Evolutionary conservation across 495 filamentous ascomycete species (phyloP).

Genomic region (Penicillium maclennaniae): DNA sequence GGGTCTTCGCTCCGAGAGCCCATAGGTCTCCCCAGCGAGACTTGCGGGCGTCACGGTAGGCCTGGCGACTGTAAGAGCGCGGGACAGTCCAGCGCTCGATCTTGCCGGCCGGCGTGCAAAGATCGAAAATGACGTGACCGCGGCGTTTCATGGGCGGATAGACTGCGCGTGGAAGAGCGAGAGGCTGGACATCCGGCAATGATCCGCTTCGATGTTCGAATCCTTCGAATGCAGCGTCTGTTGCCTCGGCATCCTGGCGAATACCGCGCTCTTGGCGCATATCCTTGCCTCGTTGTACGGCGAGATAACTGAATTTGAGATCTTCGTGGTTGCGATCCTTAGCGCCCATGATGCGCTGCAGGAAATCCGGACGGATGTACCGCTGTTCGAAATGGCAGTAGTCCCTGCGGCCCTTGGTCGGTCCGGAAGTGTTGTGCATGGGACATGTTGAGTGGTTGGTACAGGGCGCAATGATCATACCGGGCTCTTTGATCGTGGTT

Average conservation of each 20-base stretch:
- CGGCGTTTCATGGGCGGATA: slow-evolving; percentile 78
- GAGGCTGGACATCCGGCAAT: slow-evolving; percentile 43
- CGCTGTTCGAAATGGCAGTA: slow-evolving; percentile 90
- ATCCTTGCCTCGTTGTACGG: slow-evolving; percentile 74
- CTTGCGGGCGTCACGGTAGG: slow-evolving; percentile 90
- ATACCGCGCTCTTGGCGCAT: slow-evolving; percentile 38
- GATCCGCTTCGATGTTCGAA: slow-evolving; percentile 34
- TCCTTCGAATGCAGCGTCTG: slow-evolving; percentile 49
- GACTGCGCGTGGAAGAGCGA: slow-evolving; percentile 74
- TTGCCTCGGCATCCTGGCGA: slow-evolving; percentile 39
- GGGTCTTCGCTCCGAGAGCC: slow-evolving; percentile 91
- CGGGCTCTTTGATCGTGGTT: slow-evolving; percentile 58
- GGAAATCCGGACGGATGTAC: slow-evolving; percentile 75
- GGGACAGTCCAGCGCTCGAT: slow-evolving; percentile 96
- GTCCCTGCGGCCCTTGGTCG: slow-evolving; percentile 70
- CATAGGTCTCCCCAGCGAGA: slow-evolving; percentile 89
- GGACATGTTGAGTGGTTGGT: slow-evolving; percentile 88
- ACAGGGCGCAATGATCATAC: slow-evolving; percentile 94
- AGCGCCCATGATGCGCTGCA: slow-evolving; percentile 73
- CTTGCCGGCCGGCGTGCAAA: slow-evolving; percentile 80
- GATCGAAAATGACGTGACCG: slow-evolving; percentile 82
- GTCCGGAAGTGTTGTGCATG: slow-evolving; percentile 72
- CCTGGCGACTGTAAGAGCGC: slow-evolving; percentile 69
- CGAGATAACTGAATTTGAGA: slow-evolving; percentile 81
- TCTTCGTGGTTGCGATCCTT: slow-evolving; percentile 82